Conservation (phyloP, 768 basidiomycete species). For the Harrya chromipes region DNA sequence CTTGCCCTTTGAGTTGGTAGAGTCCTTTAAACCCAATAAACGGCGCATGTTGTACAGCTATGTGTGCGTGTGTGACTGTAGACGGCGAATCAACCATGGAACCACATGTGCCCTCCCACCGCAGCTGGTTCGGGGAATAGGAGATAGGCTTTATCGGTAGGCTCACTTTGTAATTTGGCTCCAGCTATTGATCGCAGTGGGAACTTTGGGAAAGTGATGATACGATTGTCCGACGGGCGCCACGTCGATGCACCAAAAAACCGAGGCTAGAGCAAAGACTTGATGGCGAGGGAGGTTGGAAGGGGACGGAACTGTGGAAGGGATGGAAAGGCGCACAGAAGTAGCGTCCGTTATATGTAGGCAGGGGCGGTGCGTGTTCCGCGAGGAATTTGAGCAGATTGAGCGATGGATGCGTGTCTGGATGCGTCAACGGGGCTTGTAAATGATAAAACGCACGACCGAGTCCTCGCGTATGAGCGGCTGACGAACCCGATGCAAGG, state of each 20-base stretch:
- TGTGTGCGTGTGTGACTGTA: conserved; percentile 10
- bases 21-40: conserved; percentile 28
- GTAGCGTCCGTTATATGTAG: conserved; percentile 22
- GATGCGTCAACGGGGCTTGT: conserved; percentile 4
- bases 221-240: conserved; percentile 1
- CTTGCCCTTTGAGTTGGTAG: conserved; percentile 25
- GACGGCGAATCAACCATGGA: conserved; percentile 15
- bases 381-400: conserved; percentile 12
- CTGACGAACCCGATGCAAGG: conserved; percentile 16
- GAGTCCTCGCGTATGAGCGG: conserved; percentile 7
- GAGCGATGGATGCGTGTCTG: conserved; percentile 9
- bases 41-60: conserved; percentile 28
- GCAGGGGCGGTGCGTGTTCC: conserved; percentile 14
- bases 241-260: conserved; percentile 3
- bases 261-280: background rate
- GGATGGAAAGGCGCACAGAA: conserved; percentile 9
- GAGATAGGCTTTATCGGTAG: background rate
- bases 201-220: background rate
- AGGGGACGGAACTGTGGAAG: conserved; percentile 8
- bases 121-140: conserved; percentile 17
- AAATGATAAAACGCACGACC: conserved; percentile 1
- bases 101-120: conserved; percentile 12
- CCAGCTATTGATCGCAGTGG: conserved; percentile 7
- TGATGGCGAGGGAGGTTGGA: conserved; percentile 1
- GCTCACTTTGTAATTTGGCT: conserved; percentile 13